phyloP scores from a whole-genome alignment of 106 monocot species.

The Acorus gramineus region DNA sequence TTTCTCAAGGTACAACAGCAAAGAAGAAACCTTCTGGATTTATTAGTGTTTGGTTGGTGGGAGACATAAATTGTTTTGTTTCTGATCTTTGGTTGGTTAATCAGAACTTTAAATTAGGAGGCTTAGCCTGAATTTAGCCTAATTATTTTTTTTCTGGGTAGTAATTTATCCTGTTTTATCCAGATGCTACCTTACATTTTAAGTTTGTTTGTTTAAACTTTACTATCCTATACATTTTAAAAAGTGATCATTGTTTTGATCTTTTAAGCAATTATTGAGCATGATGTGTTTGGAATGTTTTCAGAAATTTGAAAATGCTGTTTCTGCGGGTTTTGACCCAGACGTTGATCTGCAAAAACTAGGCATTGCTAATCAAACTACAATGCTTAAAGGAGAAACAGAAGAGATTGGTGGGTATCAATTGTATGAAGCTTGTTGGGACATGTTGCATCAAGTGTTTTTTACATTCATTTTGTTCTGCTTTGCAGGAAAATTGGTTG shows the following conservation, averaged over 20 bases:
- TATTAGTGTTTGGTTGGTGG: not conserved
- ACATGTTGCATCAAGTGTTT: not conserved
- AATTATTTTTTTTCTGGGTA: not conserved
- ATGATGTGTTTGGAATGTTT: not conserved
- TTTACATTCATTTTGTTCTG: not conserved
- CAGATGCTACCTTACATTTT: not conserved
- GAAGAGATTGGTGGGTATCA: constrained; percentile 73
- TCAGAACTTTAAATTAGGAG: not conserved
- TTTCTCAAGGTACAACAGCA: not conserved
- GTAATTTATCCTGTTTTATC: not conserved
- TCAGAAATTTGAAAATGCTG: constrained; percentile 81
- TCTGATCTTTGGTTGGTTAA: not conserved
- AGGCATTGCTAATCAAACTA: constrained; percentile 99
- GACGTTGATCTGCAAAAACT: constrained; percentile 70
- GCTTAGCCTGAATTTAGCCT: not conserved
- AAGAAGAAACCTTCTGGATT: no score
- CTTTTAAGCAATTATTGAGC: no score
- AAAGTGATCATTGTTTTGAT: no score
- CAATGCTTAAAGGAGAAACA: constrained; percentile 99
- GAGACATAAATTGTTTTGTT: not conserved
- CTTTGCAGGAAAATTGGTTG: constrained; percentile 1
- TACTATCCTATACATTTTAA: no score
- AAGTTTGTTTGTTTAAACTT: not conserved
- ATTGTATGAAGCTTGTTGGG: not conserved
- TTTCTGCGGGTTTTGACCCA: constrained; percentile 90